These are phyloP conservation scores for Tricholoma bakamatsutake DNA, from an alignment of 768 basidiomycete species.

Conservation along the genomic window DNA sequence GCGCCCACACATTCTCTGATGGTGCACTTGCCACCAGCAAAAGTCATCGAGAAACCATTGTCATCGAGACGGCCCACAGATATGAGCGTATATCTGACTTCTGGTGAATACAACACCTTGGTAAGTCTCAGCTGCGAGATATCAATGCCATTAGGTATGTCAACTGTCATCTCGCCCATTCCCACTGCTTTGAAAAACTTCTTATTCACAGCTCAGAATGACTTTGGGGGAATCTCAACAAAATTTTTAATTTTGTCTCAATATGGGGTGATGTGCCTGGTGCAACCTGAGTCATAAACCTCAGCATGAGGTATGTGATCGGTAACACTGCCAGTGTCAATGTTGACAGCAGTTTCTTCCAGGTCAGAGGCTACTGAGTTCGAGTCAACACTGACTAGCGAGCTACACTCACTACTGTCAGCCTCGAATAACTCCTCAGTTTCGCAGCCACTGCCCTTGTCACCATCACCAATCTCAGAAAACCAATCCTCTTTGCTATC, in stretches of 20 bases:
- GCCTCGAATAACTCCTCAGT: too few relatives aligned
- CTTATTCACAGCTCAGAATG: too few relatives aligned
- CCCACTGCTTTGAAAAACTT: too few relatives aligned
- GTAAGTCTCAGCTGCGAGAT: too few relatives aligned
- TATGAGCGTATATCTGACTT: too few relatives aligned
- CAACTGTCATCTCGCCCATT: too few relatives aligned
- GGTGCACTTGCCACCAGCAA: not conserved
- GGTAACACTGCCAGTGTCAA: not conserved
- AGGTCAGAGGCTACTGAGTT: not conserved
- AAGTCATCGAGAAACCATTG: not conserved
- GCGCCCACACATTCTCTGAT: not conserved
- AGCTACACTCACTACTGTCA: too few relatives aligned
- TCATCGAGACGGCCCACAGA: too few relatives aligned
- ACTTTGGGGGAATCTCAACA: not conserved
- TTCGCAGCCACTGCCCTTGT: not conserved
- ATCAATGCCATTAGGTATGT: too few relatives aligned
- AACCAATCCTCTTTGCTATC: not conserved
- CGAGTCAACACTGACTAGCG: too few relatives aligned
- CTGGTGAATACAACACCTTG: too few relatives aligned
- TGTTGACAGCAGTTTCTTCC: not conserved
- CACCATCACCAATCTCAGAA: constrained; percentile 1
- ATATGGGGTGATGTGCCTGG: constrained; percentile 5
- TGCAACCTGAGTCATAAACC: not conserved
- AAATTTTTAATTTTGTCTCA: constrained; percentile 20
- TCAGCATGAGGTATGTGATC: not conserved